A percentile compares a stretch with the other conserved stretches of the same genome.
phyloP scores from a whole-genome alignment of 345 rosid genomes.

The Zanthoxylum bungeanum region DNA sequence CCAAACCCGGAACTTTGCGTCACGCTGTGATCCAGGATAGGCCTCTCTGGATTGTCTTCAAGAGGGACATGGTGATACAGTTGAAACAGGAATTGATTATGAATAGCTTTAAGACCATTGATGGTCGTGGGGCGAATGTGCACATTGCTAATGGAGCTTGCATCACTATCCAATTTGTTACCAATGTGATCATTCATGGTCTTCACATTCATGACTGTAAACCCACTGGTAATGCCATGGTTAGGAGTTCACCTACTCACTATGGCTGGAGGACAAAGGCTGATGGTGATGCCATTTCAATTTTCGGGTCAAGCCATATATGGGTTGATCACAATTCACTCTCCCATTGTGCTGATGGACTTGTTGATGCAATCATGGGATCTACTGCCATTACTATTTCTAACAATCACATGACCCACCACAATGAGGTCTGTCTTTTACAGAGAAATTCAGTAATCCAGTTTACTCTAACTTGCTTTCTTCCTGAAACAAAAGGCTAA shows the following conservation, averaged over 20 bases:
- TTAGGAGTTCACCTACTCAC: conserved; percentile 78
- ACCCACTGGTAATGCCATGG: conserved; percentile 96
- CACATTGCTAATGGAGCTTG: conserved; percentile 94
- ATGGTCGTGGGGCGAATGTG: conserved; percentile 83
- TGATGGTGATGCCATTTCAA: conserved; percentile 85
- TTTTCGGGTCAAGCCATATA: conserved; percentile 82
- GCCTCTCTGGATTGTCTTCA: conserved; percentile 92
- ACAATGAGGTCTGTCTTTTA: conserved; percentile 67
- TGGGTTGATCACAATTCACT: conserved; percentile 97
- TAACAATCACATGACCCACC: conserved; percentile 86
- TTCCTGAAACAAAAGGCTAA: conserved; percentile 2
- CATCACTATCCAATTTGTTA: conserved; percentile 75
- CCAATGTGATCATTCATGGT: conserved; percentile 88
- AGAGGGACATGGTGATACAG: conserved; percentile 85
- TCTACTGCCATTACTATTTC: conserved; percentile 89
- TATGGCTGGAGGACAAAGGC: conserved; percentile 94
- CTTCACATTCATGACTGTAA: conserved; percentile 91
- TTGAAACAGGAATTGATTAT: conserved; percentile 79
- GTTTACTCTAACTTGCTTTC: neutral
- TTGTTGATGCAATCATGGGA: conserved; percentile 95
- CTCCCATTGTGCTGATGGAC: conserved; percentile 92
- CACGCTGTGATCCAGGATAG: conserved; percentile 86
- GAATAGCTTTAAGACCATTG: conserved; percentile 94
- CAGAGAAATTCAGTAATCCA: neutral
- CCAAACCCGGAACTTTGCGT: conserved; percentile 85